Evolutionary conservation across 495 filamentous ascomycete genomes (phyloP), one percentile per base, ranked within the genome.

Genomic region (Penicillium taxi): DNA sequence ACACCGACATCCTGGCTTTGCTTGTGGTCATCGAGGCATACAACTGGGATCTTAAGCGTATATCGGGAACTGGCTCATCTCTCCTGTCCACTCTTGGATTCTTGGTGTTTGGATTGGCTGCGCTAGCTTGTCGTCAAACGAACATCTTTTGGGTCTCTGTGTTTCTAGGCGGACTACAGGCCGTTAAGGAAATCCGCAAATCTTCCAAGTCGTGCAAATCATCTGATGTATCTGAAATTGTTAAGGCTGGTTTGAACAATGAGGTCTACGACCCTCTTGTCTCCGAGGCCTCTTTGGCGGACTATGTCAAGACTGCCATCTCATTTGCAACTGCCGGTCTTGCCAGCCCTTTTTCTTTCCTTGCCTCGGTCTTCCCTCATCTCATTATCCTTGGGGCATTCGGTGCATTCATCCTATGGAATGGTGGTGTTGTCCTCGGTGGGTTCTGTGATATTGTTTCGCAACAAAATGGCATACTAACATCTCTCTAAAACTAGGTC

Each of bases 81-180:
- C 24, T 47, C 4, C 9, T 55, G 14, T 44, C 52, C 24, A 57
- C 54, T 0, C 7, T 69, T 34, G 59, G 70, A 0, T 61, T 81
- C 23, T n/a, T 76, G 6, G 37, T 75, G 0, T 34, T 69, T 15
- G 82, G 82, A 0, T 43, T 84, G 9, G 40, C 68, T 2, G 73
- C 84, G 20, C 64, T 98, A 23, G 63, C 73, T 12, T 88, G 90
- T 64, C 66, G 91, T 20, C 91, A 98, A 60, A 98, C 91, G 8
- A 98, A 98, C 51, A 82, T 96, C 41, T 88, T 96, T 56, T 98
- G 91, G 91, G 82, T 89, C 2, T 78, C 84, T 1, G 63, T 88
- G 0, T 96, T 91, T 53, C 73, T 94, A 39, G 86, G 87, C 39
- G 87, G 80, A 11, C 44, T 90, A 17, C 78, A 85, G 39, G 68